Base-by-base conservation (phyloP, 495 filamentous ascomycete genomes). In the Hypoxylon trugodes region DNA sequence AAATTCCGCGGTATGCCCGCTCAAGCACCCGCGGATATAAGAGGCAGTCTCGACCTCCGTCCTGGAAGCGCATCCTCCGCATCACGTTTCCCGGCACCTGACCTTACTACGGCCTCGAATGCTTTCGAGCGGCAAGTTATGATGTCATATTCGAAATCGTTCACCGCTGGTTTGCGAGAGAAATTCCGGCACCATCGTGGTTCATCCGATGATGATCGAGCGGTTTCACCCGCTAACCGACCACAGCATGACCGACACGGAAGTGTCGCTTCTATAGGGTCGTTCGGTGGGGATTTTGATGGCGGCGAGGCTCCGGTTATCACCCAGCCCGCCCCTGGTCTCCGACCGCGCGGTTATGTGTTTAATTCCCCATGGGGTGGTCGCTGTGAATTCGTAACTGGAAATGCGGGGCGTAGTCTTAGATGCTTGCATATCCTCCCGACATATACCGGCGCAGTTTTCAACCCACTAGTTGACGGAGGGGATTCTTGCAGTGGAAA, bases 311-410 rank as follows among this genome's bases (percentile, higher is more conserved):
- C 69, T 4, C 59, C 74, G 2, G 45, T 76, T 1, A 74, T 77
- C 41, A 79, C 77, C 1, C 71, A 76, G 6, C 78, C 80, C 0
- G 78, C 79, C 0, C 78, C 77, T 0, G 79, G 79, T 0, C 61
- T 80, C 5, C 76, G 74, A 41, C 76, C 80, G 7, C 78, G 77
- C 38, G 80, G 78, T 5, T 90, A 87, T 74, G 74, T 84, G 9
- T 96, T 97, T 72, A 69, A 81, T 33, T 91, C 87, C n/a, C 93
- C 92, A 0, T 97, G 93, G 93, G 83, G 90, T 50, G 90, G 91
- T 13, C 82, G 79, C 21, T 97, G 93, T 76, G 89, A 93, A 48
- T 97, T 97, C 73, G 76, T 82, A 4, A 91, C 90, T 3, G 87
- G 90, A 55, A 81, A 85, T 28, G 87, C 84, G 28, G 91, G 92